Conservation (phyloP, 1,139 yeast genomes). For the Zygosaccharomyces sapae region DNA sequence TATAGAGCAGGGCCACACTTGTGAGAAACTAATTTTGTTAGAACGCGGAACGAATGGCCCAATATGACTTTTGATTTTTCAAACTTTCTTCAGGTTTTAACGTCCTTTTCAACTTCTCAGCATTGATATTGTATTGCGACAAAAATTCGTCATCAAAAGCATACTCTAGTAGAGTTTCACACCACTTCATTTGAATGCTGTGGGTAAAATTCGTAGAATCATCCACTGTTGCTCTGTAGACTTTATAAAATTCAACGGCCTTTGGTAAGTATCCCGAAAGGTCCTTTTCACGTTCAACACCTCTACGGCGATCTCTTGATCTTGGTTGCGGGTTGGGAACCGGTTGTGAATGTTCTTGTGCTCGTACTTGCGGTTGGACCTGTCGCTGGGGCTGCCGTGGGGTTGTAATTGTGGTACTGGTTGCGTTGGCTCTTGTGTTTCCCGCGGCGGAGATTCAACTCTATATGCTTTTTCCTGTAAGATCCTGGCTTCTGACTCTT, state of each 20-base stretch:
- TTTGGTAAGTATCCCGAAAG: constrained; percentile 20
- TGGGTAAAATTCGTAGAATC: constrained; percentile 40
- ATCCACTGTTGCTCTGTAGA: constrained; percentile 23
- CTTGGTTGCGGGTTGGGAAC: not conserved
- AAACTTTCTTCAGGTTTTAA: constrained; percentile 43
- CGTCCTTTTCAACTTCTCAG: constrained; percentile 38
- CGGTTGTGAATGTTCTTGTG: too few species aligned
- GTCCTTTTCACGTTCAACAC: constrained; percentile 8
- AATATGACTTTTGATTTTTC: constrained; percentile 50
- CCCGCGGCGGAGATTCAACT: constrained; percentile 10
- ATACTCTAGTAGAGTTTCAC: constrained; percentile 45
- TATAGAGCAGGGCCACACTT: constrained; percentile 50
- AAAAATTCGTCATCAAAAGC: constrained; percentile 41
- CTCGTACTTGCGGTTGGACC: too few species aligned
- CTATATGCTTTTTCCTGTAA: constrained; percentile 23
- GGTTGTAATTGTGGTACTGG: constrained; percentile 1
- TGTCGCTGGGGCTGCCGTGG: too few species aligned
- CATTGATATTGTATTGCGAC: constrained; percentile 44
- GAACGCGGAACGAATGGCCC: constrained; percentile 53
- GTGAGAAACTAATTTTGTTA: constrained; percentile 47
- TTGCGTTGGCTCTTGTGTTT: not conserved
- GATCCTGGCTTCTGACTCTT: constrained; percentile 16
- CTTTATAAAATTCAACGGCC: constrained; percentile 22
- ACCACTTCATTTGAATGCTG: constrained; percentile 47
- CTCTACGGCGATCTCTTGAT: not conserved